phyloP scores from a whole-genome alignment of 2,329 filamentous ascomycete genomes.

The Didymella segeticola region DNA sequence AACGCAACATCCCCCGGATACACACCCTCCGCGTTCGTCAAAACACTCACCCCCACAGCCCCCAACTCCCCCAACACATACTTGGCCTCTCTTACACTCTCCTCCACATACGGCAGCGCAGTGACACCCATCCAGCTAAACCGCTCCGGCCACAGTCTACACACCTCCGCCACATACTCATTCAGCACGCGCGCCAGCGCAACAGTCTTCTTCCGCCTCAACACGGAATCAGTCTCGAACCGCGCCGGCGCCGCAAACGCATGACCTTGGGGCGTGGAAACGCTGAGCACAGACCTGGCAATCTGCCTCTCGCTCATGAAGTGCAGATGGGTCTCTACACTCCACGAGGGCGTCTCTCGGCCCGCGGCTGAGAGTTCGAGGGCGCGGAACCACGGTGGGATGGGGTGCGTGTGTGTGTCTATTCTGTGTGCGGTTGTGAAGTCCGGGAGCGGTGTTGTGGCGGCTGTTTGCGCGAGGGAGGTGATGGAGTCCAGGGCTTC shows the following conservation, averaged over 20 bases:
- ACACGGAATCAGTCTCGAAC: constrained; percentile 11
- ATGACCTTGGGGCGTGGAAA: constrained; percentile 46
- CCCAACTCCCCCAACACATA: constrained; percentile 41
- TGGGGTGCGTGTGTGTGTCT: constrained; percentile 48
- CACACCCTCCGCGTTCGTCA: constrained; percentile 45
- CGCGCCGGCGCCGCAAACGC: constrained; percentile 28
- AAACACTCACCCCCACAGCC: constrained; percentile 40
- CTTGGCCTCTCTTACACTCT: constrained; percentile 35
- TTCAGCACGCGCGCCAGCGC: constrained; percentile 47
- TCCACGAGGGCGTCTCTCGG: constrained; percentile 44
- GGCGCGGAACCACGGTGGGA: constrained; percentile 44
- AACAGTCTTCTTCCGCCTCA: constrained; percentile 32
- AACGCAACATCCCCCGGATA: constrained; percentile 42
- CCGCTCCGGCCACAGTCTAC: constrained; percentile 30
- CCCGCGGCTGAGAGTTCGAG: constrained; percentile 44
- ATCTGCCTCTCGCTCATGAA: constrained; percentile 45
- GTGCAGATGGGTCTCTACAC: constrained; percentile 31
- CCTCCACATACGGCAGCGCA: constrained; percentile 41
- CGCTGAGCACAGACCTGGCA: constrained; percentile 37
- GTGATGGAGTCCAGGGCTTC: constrained; percentile 39
- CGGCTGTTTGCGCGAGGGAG: constrained; percentile 21
- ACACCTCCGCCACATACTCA: constrained; percentile 37
- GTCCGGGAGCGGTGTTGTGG: constrained; percentile 5
- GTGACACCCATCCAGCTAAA: constrained; percentile 41
- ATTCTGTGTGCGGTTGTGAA: constrained; percentile 35